Conservation (phyloP, 2,329 filamentous ascomycete genomes). For the Lachnellula willkommii region DNA sequence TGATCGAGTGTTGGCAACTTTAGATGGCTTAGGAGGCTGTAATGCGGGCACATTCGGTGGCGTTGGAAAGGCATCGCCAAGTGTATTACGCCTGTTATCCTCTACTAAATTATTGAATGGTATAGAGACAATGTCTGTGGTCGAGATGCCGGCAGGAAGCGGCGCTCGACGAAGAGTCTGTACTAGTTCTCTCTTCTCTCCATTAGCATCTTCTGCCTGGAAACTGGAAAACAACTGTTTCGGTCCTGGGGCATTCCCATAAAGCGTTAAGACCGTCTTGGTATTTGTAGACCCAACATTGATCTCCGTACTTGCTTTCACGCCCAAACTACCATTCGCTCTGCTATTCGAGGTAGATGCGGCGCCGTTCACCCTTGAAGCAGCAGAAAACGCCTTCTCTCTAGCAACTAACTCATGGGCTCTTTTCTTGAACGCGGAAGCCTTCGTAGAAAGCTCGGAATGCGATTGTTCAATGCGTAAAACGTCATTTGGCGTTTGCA, state of each 20-base stretch:
- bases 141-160: slow-evolving; percentile 69
- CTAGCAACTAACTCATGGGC: slow-evolving; percentile 58
- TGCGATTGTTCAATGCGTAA: slow-evolving; percentile 22
- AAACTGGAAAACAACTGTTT: slow-evolving; percentile 85
- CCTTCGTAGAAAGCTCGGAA: slow-evolving; percentile 24
- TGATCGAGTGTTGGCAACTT: slow-evolving; percentile 58
- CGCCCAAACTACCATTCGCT: slow-evolving; percentile 15
- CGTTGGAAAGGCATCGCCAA: slow-evolving; percentile 70
- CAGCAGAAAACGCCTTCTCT: slow-evolving; percentile 50
- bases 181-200: slow-evolving; percentile 25
- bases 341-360: slow-evolving; percentile 8
- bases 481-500: slow-evolving; percentile 36
- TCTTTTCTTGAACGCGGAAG: slow-evolving; percentile 51
- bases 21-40: slow-evolving; percentile 66
- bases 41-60: slow-evolving; percentile 60
- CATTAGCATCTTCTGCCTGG: slow-evolving; percentile 41
- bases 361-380: slow-evolving; percentile 25
- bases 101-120: slow-evolving; percentile 35
- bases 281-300: slow-evolving; percentile 39
- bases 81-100: slow-evolving; percentile 54
- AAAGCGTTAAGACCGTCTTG: slow-evolving; percentile 66
- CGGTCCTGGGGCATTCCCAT: slow-evolving; percentile 67
- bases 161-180: slow-evolving; percentile 55
- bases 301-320: slow-evolving; percentile 25
- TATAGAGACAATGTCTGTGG: slow-evolving; percentile 59